Conservation (phyloP, 495 filamentous ascomycete species). For the Aspergillus diversus region DNA sequence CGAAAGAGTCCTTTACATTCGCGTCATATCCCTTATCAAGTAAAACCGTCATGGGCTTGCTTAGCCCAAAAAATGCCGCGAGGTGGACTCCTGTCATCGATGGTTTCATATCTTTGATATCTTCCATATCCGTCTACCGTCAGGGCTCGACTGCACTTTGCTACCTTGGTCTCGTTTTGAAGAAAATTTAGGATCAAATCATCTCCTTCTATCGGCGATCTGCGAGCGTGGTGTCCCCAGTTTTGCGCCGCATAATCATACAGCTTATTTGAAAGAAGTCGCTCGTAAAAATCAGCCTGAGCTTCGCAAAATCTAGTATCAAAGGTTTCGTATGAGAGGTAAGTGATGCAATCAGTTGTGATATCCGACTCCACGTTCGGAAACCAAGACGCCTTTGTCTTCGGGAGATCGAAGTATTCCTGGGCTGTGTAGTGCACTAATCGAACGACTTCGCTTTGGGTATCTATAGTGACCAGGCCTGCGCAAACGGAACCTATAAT, state of each 20-base stretch:
- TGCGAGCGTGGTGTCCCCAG: conserved; percentile 1
- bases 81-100: too few species aligned
- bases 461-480: neutral
- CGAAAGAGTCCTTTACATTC: too few species aligned
- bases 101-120: too few species aligned
- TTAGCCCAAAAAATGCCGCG: too few species aligned
- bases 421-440: conserved; percentile 7
- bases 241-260: neutral
- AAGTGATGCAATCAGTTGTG: neutral
- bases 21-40: too few species aligned
- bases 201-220: too few species aligned
- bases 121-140: too few species aligned
- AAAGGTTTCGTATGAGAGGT: conserved; percentile 3
- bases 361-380: conserved; percentile 2
- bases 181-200: too few species aligned
- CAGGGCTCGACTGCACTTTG: too few species aligned
- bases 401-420: neutral
- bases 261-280: neutral
- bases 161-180: too few species aligned
- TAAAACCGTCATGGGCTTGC: too few species aligned
- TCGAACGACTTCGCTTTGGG: neutral
- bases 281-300: neutral
- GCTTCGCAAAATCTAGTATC: neutral
- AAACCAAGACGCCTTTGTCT: too few species aligned
- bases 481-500: conserved; percentile 4